A percentile compares a stretch with the other conserved stretches of the same genome.
phyloP scores from a whole-genome alignment of 2,329 filamentous ascomycete genomes.

The Sporothrix variecibatus region DNA sequence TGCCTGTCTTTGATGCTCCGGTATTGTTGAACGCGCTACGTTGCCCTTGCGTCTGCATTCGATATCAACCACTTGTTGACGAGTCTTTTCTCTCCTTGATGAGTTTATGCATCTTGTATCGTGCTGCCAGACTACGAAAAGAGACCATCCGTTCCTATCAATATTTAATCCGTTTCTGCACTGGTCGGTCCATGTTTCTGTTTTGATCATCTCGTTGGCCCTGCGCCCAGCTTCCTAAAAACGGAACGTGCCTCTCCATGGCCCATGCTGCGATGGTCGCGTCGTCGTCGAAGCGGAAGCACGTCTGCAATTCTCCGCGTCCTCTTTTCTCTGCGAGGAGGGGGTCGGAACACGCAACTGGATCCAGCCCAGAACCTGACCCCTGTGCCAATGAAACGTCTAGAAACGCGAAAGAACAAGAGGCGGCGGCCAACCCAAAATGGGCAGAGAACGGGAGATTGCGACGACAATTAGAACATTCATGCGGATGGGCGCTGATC shows the following conservation, averaged over 20 bases:
- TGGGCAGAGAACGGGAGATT: conserved; percentile 16
- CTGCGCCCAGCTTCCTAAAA: conserved; percentile 32
- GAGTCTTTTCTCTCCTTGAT: background rate
- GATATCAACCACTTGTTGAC: background rate
- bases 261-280: background rate
- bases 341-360: conserved; percentile 3
- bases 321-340: background rate
- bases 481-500: conserved; percentile 15
- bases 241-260: conserved; percentile 16
- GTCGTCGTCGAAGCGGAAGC: conserved; percentile 5
- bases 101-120: background rate
- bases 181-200: background rate
- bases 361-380: background rate
- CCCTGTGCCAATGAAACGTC: conserved; percentile 25
- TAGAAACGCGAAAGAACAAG: conserved; percentile 20
- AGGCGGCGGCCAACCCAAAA: conserved; percentile 10
- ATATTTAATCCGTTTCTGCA: background rate
- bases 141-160: background rate
- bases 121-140: background rate
- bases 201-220: background rate
- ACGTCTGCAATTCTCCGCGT: conserved; percentile 15
- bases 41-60: background rate
- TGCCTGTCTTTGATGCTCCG: background rate
- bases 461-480: conserved; percentile 22
- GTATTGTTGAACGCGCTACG: background rate